These are phyloP conservation scores for Logfia minima DNA, from an alignment of 129 eudicot genomes.

Conservation along the genomic window DNA sequence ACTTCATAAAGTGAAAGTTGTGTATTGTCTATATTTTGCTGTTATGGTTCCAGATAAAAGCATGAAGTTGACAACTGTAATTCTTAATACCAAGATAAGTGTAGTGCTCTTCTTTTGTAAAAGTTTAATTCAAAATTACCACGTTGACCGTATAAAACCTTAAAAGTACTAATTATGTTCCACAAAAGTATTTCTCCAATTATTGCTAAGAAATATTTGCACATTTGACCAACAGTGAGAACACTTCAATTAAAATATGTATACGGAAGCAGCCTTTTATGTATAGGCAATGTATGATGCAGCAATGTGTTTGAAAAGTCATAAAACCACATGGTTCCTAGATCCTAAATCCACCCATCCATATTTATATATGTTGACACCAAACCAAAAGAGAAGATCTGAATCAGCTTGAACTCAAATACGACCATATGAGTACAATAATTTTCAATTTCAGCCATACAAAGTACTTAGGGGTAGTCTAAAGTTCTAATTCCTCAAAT, in stretches of 20 bases:
- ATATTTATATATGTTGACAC: neutral
- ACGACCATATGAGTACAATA: neutral
- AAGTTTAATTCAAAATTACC: neutral
- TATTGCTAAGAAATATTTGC: neutral
- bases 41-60: neutral
- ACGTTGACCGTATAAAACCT: neutral
- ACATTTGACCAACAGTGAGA: neutral
- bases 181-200: neutral
- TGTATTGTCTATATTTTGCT: neutral
- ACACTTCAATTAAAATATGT: neutral
- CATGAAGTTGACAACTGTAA: neutral
- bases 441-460: neutral
- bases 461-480: neutral
- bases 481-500: conserved; percentile 1
- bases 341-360: neutral
- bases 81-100: neutral
- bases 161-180: neutral
- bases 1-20: neutral
- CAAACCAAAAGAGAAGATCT: neutral
- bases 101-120: neutral
- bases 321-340: neutral
- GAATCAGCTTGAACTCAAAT: neutral
- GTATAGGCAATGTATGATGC: neutral
- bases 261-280: neutral
- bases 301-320: neutral